Conservation (phyloP, 2,329 filamentous ascomycete species). For the Colletotrichum sp. region DNA sequence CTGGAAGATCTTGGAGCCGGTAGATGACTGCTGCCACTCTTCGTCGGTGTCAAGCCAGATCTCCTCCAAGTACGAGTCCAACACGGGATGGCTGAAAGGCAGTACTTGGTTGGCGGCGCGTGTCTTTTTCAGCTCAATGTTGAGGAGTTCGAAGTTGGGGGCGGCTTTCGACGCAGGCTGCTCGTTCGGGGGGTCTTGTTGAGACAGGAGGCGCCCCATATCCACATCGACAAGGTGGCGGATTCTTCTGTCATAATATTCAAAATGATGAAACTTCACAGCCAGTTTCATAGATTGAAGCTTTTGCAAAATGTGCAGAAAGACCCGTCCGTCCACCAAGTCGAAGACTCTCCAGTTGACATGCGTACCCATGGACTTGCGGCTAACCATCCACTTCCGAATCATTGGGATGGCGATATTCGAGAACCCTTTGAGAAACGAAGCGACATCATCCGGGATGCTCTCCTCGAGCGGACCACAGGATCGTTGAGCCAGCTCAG, state of each 20-base stretch:
- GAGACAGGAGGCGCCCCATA: background rate
- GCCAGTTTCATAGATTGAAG: background rate
- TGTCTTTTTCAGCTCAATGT: background rate
- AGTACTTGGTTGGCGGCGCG: slow-evolving; percentile 36
- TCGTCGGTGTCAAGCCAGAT: slow-evolving; percentile 41
- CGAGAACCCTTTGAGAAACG: background rate
- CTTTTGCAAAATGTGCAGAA: background rate
- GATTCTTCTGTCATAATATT: background rate
- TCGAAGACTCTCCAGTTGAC: background rate
- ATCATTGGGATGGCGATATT: background rate
- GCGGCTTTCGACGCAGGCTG: background rate
- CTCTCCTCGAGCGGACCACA: background rate
- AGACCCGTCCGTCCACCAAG: background rate
- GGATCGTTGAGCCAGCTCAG: background rate
- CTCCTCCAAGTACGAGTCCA: slow-evolving; percentile 50
- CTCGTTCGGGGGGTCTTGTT: background rate
- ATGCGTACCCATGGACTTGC: background rate
- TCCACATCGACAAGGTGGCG: background rate
- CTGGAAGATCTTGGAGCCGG: slow-evolving; percentile 41
- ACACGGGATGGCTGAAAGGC: slow-evolving; percentile 50
- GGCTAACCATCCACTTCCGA: background rate
- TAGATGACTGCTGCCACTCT: background rate
- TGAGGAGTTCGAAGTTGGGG: background rate
- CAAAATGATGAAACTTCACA: background rate
- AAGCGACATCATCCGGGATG: background rate